A percentile compares a stretch with the other conserved stretches of the same genome.
Conservation (phyloP, 1,284 basidiomycete species). For the Testicularia cyperi region DNA sequence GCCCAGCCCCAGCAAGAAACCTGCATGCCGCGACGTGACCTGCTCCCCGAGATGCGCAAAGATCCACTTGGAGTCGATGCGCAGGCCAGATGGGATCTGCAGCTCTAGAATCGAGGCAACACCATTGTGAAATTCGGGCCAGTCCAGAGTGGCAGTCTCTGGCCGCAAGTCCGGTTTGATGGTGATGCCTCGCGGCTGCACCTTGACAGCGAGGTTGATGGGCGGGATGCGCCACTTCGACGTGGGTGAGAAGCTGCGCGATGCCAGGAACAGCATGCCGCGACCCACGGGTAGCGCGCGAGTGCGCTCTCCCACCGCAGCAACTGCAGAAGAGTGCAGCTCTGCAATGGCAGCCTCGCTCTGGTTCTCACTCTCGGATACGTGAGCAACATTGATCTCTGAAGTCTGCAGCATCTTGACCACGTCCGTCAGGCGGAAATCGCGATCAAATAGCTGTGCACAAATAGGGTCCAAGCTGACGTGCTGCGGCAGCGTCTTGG, state of each 20-base stretch:
- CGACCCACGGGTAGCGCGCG: slow-evolving; percentile 50
- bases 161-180: slow-evolving; percentile 28
- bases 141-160: slow-evolving; percentile 64
- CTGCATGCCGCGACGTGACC: slow-evolving; percentile 86
- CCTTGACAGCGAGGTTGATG: slow-evolving; percentile 43
- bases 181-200: slow-evolving; percentile 35
- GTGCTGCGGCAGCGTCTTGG: slow-evolving; percentile 24
- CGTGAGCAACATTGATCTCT: slow-evolving; percentile 26
- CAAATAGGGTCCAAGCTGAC: slow-evolving; percentile 45
- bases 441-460: slow-evolving; percentile 46
- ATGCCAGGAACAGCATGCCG: slow-evolving; percentile 53
- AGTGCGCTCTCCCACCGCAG: slow-evolving; percentile 43
- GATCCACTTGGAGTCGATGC: slow-evolving; percentile 56
- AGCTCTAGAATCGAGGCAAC: slow-evolving; percentile 80
- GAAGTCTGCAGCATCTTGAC: slow-evolving; percentile 51
- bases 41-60: slow-evolving; percentile 47
- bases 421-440: slow-evolving; percentile 54
- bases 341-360: slow-evolving; percentile 30
- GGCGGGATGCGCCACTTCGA: slow-evolving; percentile 46
- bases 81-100: slow-evolving; percentile 70
- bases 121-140: slow-evolving; percentile 98
- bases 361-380: slow-evolving; percentile 37
- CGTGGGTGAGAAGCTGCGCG: slow-evolving; percentile 40
- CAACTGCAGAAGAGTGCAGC: slow-evolving; percentile 25
- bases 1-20: slow-evolving; percentile 89